Conservation (phyloP, 192 early-diverging fungal genomes). For the Umbelopsis sp. region DNA sequence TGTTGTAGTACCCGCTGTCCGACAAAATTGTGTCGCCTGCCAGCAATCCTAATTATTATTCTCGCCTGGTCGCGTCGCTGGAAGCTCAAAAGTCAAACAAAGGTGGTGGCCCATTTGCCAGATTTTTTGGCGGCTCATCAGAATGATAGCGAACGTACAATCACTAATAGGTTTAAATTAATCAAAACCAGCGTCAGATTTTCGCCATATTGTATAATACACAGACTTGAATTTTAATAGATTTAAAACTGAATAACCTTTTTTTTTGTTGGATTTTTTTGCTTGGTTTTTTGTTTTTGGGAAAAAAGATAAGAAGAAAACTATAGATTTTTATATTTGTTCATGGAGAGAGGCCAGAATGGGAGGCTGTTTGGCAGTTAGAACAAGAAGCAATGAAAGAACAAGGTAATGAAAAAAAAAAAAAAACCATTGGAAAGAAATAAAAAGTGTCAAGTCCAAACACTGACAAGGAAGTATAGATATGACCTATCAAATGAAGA, state of each 20-base stretch:
- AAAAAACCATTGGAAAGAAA: too few species aligned
- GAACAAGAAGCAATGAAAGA: too few species aligned
- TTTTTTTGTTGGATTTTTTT: too few species aligned
- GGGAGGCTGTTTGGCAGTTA: too few species aligned
- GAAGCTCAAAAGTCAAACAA: slow-evolving; percentile 52
- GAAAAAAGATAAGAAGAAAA: too few species aligned
- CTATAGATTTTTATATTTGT: too few species aligned
- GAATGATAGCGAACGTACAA: neutral
- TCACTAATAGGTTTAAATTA: neutral
- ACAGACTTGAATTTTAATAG: neutral
- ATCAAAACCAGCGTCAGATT: neutral
- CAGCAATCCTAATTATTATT: slow-evolving; percentile 61
- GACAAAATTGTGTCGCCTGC: slow-evolving; percentile 56
- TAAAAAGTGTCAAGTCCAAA: neutral
- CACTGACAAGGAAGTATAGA: neutral
- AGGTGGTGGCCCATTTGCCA: slow-evolving; percentile 40
- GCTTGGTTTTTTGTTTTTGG: too few species aligned
- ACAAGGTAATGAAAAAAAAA: too few species aligned
- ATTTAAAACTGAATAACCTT: too few species aligned
- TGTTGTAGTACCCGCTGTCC: slow-evolving; percentile 55
- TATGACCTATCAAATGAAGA: neutral
- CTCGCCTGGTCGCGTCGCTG: slow-evolving; percentile 48
- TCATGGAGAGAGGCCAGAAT: too few species aligned
- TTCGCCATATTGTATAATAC: neutral
- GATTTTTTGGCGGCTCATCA: slow-evolving; percentile 22